These are phyloP conservation scores for Spongiforma sp. DNA, from an alignment of 1,284 basidiomycete species.

Conservation along the genomic window DNA sequence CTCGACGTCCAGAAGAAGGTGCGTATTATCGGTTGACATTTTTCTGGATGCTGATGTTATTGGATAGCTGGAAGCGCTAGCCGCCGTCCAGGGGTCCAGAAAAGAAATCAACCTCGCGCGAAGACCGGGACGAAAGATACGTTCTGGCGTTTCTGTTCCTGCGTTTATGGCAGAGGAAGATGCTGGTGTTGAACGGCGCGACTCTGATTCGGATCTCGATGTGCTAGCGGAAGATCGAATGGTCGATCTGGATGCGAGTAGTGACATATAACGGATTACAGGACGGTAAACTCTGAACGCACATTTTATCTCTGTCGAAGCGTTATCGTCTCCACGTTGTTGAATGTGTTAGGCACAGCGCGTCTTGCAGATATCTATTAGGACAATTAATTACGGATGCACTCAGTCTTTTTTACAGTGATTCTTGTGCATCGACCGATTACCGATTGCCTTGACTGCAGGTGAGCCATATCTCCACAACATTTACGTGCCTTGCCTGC, in stretches of 20 bases:
- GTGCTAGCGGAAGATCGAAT: slow-evolving; percentile 16
- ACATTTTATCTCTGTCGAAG: too few relatives aligned
- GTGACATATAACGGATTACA: slow-evolving; percentile 19
- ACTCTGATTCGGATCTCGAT: slow-evolving; percentile 16
- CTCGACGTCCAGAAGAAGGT: slow-evolving; percentile 62
- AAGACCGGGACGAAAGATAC: slow-evolving; percentile 57
- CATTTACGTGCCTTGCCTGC: too few relatives aligned
- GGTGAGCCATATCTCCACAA: too few relatives aligned
- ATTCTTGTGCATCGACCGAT: too few relatives aligned
- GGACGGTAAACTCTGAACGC: too few relatives aligned
- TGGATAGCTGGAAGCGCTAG: slow-evolving; percentile 55
- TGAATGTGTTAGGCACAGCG: too few relatives aligned
- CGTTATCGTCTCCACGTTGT: too few relatives aligned
- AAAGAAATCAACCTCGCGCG: slow-evolving; percentile 58
- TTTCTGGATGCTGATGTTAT: background rate
- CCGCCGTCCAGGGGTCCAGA: slow-evolving; percentile 50
- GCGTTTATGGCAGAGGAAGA: slow-evolving; percentile 30
- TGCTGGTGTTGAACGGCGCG: background rate
- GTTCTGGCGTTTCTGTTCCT: slow-evolving; percentile 50
- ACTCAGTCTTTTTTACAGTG: too few relatives aligned
- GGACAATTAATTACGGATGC: too few relatives aligned
- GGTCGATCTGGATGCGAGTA: slow-evolving; percentile 34
- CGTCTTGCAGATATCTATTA: too few relatives aligned
- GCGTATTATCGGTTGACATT: background rate
- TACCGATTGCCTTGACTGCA: too few relatives aligned